Base-by-base conservation (phyloP, 495 filamentous ascomycete genomes). In the Podospora appendiculata region DNA sequence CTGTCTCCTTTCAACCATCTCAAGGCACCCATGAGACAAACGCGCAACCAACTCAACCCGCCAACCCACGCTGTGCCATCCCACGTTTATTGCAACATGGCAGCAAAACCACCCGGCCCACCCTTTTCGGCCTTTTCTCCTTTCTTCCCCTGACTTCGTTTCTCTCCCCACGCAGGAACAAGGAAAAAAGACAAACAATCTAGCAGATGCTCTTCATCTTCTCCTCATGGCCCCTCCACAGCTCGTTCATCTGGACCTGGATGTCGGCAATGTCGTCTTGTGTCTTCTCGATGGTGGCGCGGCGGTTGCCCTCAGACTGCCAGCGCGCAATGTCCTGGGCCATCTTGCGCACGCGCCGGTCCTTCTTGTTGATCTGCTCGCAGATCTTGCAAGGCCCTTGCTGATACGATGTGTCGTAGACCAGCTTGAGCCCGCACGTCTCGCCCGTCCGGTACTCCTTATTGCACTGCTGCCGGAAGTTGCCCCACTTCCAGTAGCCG, bases 401-500 rank as follows among this genome's bases (percentile, higher is more conserved):
- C 58, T 80, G 61, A 63, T 79, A 68, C 57, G 79, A 62, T 66
- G 88, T 81, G 72, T 84, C 67, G 73, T 82, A 82, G 65, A 96
- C 85, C 64, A 96, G 83, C 75, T 86, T 93, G 77, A 96, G 90
- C 61, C 93, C 93, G 72, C 93, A 98, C 41, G 93, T 97, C 79
- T 98, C 93, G 65, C 93, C 93, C 46, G 86, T 96, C 60, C 94
- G 89, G 75, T 97, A 96, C 63, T 98, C 93, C 71, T 86, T 87
- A 67, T 87, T 84, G 82, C 94, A 98, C 58, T 96, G 93, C 70
- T 91, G 81, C 56, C 88, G 84, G 79, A 97, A 96, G 69, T 84
- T 84, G 59, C 88, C 88, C 93, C 94, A 98, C 70, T 91, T 92
- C 83, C 84, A 96, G 78, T 93, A 92, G 62, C 85, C 85, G 73